phyloP scores from a whole-genome alignment of 139 green algal genomes.

The Limnomonas spitsbergensis region DNA sequence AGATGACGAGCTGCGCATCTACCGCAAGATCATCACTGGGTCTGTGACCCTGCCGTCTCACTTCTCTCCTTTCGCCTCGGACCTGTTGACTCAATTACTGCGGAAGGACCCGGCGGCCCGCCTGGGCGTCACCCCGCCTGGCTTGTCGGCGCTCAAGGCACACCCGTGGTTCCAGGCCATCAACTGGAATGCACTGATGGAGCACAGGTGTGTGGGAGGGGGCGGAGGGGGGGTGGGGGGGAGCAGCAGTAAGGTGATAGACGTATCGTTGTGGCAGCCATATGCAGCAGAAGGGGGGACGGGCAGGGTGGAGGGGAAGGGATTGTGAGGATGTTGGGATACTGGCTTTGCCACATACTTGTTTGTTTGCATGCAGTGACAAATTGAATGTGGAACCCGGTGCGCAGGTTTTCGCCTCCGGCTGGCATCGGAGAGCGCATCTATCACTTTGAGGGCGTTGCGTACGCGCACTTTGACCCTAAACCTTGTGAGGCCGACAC shows the following conservation, averaged over 20 bases:
- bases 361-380: not conserved
- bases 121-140: constrained; percentile 18
- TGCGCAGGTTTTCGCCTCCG: constrained; percentile 31
- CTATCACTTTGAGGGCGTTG: constrained; percentile 47
- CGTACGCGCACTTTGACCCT: constrained; percentile 44
- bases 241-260: too few relatives aligned
- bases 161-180: constrained; percentile 68
- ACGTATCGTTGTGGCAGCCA: too few relatives aligned
- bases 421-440: constrained; percentile 42
- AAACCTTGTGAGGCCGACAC: constrained; percentile 31
- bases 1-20: constrained; percentile 64
- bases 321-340: too few relatives aligned
- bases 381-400: not conserved
- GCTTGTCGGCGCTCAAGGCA: constrained; percentile 45
- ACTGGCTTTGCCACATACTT: not conserved
- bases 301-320: too few relatives aligned
- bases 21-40: constrained; percentile 41
- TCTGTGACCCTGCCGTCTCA: constrained; percentile 36
- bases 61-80: constrained; percentile 39
- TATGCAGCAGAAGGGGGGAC: too few relatives aligned
- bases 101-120: constrained; percentile 33
- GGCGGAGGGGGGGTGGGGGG: not conserved
- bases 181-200: constrained; percentile 55
- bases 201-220: constrained; percentile 13
- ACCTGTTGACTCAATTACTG: constrained; percentile 60